Base-by-base conservation (phyloP, 345 rosid species). In the Alliaria petiolata region DNA sequence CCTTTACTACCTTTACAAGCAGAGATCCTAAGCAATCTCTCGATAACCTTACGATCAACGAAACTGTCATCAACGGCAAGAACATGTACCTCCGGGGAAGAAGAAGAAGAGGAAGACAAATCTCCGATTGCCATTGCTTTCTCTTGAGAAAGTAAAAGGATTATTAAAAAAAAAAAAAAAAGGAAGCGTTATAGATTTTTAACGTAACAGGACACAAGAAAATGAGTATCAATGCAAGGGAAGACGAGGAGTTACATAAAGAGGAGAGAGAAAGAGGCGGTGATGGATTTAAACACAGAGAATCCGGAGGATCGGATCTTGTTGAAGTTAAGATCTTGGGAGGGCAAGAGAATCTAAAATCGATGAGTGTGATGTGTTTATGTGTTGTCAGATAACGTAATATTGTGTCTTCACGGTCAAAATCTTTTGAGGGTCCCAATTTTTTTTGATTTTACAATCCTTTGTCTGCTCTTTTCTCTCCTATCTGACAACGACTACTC, bases 11-110 rank as follows among this genome's bases (percentile, higher is more conserved):
- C 98, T 87, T 85, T 92, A 68, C 95, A 92, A 20, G 98, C 80
- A 4, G 92, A 87, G 28, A 81, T 82, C 85, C 65, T 82, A 3
- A 92, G 95, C 87, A 92, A 74, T 39, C 89, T 81, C 61, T 92
- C 96, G 47, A 92, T 87, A 45, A 92, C 83, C 49, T 85, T 90
- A 38, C 96, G 83, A 69, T 92, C 96, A 0, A 90, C 90, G 9
- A 75, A 66, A 46, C 91, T 92, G 61, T 92, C 98, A 78, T 92
- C 98, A 0, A 92, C 98, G 5, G 97, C 98, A 5, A 92, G 90
- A 81, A 92, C 98, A 75, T 93, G 98, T 19, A 93, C 76, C 85
- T 92, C 91, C 72, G 77, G 77, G 15, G 82, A 72, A 44, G 61
- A 35, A 46, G 73, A 66, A 22, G 47, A 15, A 50, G 69, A 53